Conservation (phyloP, 1,139 yeast genomes). For the Blastobotrys raffinosifermentans region DNA sequence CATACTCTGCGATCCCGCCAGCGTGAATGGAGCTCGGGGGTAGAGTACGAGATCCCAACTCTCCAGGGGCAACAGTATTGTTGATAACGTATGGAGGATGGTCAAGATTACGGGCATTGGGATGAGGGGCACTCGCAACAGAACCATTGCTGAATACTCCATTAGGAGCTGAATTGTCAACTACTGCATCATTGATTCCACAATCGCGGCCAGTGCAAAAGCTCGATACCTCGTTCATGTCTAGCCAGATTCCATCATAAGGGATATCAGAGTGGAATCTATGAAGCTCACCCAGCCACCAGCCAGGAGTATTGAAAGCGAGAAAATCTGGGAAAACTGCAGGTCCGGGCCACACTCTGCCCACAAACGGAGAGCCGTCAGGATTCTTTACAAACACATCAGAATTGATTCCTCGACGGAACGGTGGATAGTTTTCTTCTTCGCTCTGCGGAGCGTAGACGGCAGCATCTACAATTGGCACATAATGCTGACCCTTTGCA, state of each 20-base stretch:
- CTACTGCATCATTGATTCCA: slow-evolving; percentile 20
- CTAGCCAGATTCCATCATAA: slow-evolving; percentile 37
- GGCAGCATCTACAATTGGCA: slow-evolving; percentile 37
- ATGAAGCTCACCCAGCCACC: slow-evolving; percentile 28
- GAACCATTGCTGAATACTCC: slow-evolving; percentile 22
- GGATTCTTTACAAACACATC: slow-evolving; percentile 34
- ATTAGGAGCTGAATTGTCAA: slow-evolving; percentile 19
- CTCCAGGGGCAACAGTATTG: slow-evolving; percentile 22
- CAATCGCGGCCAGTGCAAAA: slow-evolving; percentile 31
- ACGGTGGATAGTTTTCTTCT: slow-evolving; percentile 27
- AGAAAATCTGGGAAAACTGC: slow-evolving; percentile 37
- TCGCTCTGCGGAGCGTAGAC: slow-evolving; percentile 30
- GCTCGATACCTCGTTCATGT: slow-evolving; percentile 36
- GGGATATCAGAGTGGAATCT: slow-evolving; percentile 26
- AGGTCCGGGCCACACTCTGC: slow-evolving; percentile 24
- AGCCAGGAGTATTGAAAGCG: slow-evolving; percentile 26
- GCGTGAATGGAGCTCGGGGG: slow-evolving; percentile 34
- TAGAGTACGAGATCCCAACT: slow-evolving; percentile 31
- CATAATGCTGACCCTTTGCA: slow-evolving; percentile 28
- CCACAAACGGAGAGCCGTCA: slow-evolving; percentile 16
- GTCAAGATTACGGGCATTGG: slow-evolving; percentile 31
- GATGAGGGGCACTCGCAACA: slow-evolving; percentile 24
- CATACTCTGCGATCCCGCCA: slow-evolving; percentile 34
- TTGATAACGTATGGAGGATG: slow-evolving; percentile 33
- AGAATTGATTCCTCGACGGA: slow-evolving; percentile 27